Conservation (phyloP, 2,329 filamentous ascomycete species). For the Beauveria varroae region DNA sequence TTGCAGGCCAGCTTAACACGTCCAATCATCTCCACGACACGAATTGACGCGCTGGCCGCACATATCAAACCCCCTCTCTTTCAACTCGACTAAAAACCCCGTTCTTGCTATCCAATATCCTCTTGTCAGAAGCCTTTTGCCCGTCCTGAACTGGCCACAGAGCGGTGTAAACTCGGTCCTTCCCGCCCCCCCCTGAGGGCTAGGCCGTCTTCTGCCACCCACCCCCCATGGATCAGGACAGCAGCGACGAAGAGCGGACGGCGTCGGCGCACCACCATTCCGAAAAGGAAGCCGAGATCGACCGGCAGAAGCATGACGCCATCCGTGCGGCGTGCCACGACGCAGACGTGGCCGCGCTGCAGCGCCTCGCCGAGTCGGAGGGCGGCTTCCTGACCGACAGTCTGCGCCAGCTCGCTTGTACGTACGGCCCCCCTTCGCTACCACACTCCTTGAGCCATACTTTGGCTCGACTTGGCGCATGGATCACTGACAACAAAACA, state of each 20-base stretch:
- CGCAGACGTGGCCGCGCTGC: slow-evolving; percentile 48
- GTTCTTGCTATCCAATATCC: neutral
- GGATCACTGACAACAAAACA: neutral
- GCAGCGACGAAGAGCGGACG: neutral
- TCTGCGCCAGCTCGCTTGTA: slow-evolving; percentile 71
- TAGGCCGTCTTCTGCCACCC: neutral
- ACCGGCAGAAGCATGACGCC: slow-evolving; percentile 26
- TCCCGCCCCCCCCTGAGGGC: neutral
- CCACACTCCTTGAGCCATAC: neutral
- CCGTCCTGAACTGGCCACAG: neutral
- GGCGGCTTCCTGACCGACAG: slow-evolving; percentile 63
- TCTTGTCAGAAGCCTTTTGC: neutral
- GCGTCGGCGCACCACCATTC: neutral
- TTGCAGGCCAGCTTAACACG: neutral
- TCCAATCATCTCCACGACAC: neutral
- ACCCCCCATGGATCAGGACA: neutral
- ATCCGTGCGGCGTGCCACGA: slow-evolving; percentile 50
- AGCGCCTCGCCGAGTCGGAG: slow-evolving; percentile 49
- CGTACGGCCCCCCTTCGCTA: slow-evolving; percentile 19
- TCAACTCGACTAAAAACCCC: no score
- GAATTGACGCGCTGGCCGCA: neutral
- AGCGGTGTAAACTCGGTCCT: neutral
- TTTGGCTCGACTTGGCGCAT: neutral
- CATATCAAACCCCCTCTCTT: no score
- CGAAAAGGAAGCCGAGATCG: neutral